phyloP scores from a whole-genome alignment of 2,329 filamentous ascomycete species.

The Exophiala sp. region DNA sequence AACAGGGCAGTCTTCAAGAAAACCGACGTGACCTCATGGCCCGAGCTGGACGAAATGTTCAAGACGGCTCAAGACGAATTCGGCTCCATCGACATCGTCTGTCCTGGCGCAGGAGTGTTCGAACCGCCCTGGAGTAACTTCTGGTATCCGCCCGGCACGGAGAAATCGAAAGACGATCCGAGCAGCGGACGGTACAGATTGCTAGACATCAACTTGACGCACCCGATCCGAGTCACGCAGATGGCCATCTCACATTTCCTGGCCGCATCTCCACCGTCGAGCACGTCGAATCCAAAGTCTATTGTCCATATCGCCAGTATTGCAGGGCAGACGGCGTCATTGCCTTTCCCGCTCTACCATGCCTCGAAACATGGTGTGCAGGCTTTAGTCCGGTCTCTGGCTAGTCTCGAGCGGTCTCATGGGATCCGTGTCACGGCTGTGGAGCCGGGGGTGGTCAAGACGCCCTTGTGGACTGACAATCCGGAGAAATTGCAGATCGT shows the following conservation, averaged over 20 bases:
- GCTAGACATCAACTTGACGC: conserved; percentile 49
- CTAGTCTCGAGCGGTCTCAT: conserved; percentile 42
- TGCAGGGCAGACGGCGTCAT: conserved; percentile 38
- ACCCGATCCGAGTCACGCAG: conserved; percentile 49
- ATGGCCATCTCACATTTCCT: conserved; percentile 47
- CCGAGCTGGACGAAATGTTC: conserved; percentile 46
- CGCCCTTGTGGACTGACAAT: conserved; percentile 57
- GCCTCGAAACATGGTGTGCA: conserved; percentile 47
- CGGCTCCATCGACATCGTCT: conserved; percentile 44
- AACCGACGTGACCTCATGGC: conserved; percentile 48
- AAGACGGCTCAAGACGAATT: conserved; percentile 45
- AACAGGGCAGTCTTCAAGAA: conserved; percentile 40
- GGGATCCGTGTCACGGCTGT: conserved; percentile 56
- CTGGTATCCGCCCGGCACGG: conserved; percentile 44
- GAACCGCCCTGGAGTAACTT: conserved; percentile 45
- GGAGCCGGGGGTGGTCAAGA: conserved; percentile 56
- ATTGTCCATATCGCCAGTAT: conserved; percentile 48
- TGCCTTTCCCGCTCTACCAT: conserved; percentile 43
- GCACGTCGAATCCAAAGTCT: conserved; percentile 33
- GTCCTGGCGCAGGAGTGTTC: conserved; percentile 42
- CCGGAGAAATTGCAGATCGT: conserved; percentile 54
- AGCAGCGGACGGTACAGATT: conserved; percentile 40
- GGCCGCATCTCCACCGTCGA: conserved; percentile 27
- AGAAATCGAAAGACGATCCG: conserved; percentile 39
- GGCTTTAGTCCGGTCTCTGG: conserved; percentile 47